A percentile compares a stretch with the other conserved stretches of the same genome.
phyloP scores from a whole-genome alignment of 106 monocot species.

The Hemerocallis citrina region DNA sequence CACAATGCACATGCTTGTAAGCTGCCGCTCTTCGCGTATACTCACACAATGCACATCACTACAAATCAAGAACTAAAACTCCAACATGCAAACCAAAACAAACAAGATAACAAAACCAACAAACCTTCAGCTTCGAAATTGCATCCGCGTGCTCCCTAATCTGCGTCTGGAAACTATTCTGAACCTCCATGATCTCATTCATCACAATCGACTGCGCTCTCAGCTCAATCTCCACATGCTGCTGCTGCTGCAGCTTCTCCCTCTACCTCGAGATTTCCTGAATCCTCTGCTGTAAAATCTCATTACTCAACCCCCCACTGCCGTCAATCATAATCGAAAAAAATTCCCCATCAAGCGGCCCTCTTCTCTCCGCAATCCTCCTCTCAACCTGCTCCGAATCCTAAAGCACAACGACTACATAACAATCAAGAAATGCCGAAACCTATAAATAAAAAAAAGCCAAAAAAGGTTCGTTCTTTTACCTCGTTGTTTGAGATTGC shows the following conservation, averaged over 20 bases:
- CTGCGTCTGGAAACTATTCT: constrained; percentile 30
- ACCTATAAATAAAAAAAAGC: too few relatives aligned
- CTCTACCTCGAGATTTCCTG: constrained; percentile 37
- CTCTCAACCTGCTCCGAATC: too few relatives aligned
- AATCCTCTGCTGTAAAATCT: constrained; percentile 34
- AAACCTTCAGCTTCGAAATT: constrained; percentile 59
- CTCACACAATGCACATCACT: too few relatives aligned
- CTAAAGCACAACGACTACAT: too few relatives aligned
- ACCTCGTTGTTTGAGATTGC: too few relatives aligned
- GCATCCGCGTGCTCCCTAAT: constrained; percentile 49
- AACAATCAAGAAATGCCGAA: too few relatives aligned
- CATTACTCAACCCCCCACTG: constrained; percentile 27
- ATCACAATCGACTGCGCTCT: constrained; percentile 33
- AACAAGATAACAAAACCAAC: too few relatives aligned
- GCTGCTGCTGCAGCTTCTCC: constrained; percentile 50
- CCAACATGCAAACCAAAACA: too few relatives aligned
- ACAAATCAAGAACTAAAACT: too few relatives aligned
- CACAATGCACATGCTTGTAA: too few relatives aligned
- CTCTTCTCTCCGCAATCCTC: constrained; percentile 11
- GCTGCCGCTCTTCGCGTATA: too few relatives aligned
- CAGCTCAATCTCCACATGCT: constrained; percentile 53
- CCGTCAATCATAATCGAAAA: constrained; percentile 39
- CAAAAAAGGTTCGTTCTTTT: too few relatives aligned
- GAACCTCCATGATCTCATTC: constrained; percentile 32
- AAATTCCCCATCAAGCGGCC: constrained; percentile 24